A percentile compares a stretch with the other conserved stretches of the same genome.
These are phyloP conservation scores for Lycium ferocissimum DNA, from an alignment of 257 asterid genomes.

Conservation along the genomic window DNA sequence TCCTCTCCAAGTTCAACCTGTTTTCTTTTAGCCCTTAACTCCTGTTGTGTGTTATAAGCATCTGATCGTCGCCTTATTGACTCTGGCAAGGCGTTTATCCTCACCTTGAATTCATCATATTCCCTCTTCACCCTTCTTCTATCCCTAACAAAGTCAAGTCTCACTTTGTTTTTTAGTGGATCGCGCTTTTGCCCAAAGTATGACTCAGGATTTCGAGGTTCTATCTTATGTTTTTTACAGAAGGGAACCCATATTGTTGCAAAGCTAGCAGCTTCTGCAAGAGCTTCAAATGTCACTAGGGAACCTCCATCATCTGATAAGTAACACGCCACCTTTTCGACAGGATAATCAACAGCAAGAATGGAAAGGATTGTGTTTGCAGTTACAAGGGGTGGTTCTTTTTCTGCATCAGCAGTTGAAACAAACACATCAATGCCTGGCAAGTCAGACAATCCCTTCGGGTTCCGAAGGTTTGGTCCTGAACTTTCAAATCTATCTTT, in stretches of 20 bases:
- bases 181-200: conserved; percentile 77
- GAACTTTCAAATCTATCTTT: conserved; percentile 78
- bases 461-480: conserved; percentile 74
- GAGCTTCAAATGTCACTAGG: conserved; percentile 82
- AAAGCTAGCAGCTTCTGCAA: conserved; percentile 92
- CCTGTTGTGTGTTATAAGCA: conserved; percentile 84
- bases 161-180: conserved; percentile 79
- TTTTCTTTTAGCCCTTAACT: conserved; percentile 71
- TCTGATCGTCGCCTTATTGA: conserved; percentile 86
- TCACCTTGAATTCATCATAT: conserved; percentile 84
- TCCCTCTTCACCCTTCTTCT: conserved; percentile 87
- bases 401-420: conserved; percentile 86
- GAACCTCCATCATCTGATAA: conserved; percentile 94
- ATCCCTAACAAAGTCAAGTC: conserved; percentile 76
- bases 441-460: conserved; percentile 80
- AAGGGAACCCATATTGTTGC: conserved; percentile 90
- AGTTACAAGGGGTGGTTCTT: conserved; percentile 89
- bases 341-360: conserved; percentile 87
- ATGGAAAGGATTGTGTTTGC: conserved; percentile 90
- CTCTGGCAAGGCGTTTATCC: conserved; percentile 85
- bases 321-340: conserved; percentile 82
- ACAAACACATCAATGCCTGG: conserved; percentile 89
- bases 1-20: conserved; percentile 67
- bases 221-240: conserved; percentile 77
- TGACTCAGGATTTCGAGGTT: conserved; percentile 90